Conservation (phyloP, 306 rosid species). For the Cyamopsis tetragonoloba region DNA sequence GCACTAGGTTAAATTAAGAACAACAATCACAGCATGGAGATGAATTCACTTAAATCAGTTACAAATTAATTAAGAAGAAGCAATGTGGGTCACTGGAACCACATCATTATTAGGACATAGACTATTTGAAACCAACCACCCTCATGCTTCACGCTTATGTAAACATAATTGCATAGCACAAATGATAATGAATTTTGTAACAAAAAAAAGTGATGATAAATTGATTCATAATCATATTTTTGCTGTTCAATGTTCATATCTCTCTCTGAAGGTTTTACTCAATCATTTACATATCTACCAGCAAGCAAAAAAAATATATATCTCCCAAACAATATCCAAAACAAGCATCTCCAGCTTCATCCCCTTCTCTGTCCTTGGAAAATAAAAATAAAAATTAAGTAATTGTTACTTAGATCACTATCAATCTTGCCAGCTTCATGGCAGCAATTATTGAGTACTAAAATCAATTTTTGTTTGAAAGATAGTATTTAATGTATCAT, state of each 20-base stretch:
- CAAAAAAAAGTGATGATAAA: too few relatives aligned
- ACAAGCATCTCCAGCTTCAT: background rate
- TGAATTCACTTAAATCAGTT: constrained; percentile 8
- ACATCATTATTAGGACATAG: constrained; percentile 21
- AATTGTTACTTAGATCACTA: background rate
- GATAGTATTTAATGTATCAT: too few relatives aligned
- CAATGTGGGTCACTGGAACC: constrained; percentile 34
- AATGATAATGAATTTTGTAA: too few relatives aligned
- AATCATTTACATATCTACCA: background rate
- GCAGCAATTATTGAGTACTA: constrained; percentile 19
- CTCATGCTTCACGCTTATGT: constrained; percentile 20
- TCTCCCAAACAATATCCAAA: background rate
- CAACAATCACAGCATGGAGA: too few relatives aligned
- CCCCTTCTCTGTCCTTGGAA: background rate
- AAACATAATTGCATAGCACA: background rate
- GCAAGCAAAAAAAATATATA: background rate
- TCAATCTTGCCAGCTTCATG: constrained; percentile 29
- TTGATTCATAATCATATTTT: too few relatives aligned
- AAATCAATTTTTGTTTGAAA: constrained; percentile 23
- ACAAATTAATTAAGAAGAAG: constrained; percentile 9
- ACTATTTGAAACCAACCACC: constrained; percentile 11
- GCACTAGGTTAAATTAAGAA: too few relatives aligned
- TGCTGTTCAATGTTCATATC: background rate
- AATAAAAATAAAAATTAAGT: background rate
- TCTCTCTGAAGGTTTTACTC: background rate